Evolutionary conservation across 495 filamentous ascomycete genomes (phyloP).

Genomic region (Oleoguttula mirabilis): DNA sequence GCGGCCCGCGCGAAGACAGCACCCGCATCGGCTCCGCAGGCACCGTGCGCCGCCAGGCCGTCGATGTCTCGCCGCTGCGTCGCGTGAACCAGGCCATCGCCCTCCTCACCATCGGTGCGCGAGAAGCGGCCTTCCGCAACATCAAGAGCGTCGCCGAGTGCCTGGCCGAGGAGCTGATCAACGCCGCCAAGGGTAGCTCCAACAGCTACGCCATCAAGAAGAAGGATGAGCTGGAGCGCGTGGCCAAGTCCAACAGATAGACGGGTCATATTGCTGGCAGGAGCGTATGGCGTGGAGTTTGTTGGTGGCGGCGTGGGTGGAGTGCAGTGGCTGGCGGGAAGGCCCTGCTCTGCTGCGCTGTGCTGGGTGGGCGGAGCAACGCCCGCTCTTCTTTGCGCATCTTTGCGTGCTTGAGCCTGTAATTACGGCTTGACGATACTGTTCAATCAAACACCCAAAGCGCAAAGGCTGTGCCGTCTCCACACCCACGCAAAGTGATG

Average conservation of each 20-base stretch:
- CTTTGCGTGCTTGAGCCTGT: slow-evolving; percentile 4
- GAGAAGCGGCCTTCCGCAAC: slow-evolving; percentile 96
- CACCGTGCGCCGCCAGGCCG: slow-evolving; percentile 98
- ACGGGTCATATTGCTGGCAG: slow-evolving; percentile 11
- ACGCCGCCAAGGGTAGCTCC: slow-evolving; percentile 98
- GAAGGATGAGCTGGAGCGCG: slow-evolving; percentile 99
- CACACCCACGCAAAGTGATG: no score
- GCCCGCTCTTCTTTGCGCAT: slow-evolving; percentile 1
- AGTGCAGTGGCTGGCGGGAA: not conserved
- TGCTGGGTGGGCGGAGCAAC: not conserved
- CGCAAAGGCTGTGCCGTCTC: not conserved
- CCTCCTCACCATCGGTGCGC: slow-evolving; percentile 91
- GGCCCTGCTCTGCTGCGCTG: not conserved
- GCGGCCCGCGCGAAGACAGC: slow-evolving; percentile 97
- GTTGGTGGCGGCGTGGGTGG: not conserved
- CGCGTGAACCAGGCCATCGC: slow-evolving; percentile 99
- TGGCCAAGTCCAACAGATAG: slow-evolving; percentile 99
- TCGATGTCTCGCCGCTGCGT: slow-evolving; percentile 98
- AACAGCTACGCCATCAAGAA: slow-evolving; percentile 99
- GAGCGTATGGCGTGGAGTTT: not conserved
- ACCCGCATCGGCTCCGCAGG: slow-evolving; percentile 98
- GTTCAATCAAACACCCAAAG: slow-evolving; percentile 11
- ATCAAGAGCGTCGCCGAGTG: slow-evolving; percentile 98
- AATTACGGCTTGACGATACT: slow-evolving; percentile 6
- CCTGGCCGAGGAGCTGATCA: slow-evolving; percentile 98